phyloP scores from a whole-genome alignment of 2,329 filamentous ascomycete genomes.

The Neoscytalidium dimidiatum region DNA sequence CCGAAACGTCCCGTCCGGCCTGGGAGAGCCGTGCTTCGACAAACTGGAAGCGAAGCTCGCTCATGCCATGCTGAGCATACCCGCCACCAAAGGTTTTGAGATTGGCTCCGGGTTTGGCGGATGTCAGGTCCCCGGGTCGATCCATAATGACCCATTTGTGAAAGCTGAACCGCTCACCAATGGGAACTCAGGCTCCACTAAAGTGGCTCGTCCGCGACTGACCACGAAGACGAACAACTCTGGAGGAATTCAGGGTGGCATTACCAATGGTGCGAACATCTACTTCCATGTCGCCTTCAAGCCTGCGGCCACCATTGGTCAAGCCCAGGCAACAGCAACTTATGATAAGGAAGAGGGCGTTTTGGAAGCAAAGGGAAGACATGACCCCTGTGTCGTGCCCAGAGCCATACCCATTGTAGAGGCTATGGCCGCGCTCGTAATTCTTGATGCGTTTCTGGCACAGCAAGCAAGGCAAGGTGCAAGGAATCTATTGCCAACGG shows the following conservation, averaged over 20 bases:
- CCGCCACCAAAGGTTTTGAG: slow-evolving; percentile 93
- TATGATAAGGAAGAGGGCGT: slow-evolving; percentile 76
- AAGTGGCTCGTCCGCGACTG: slow-evolving; percentile 61
- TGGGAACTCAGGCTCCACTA: slow-evolving; percentile 43
- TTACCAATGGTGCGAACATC: slow-evolving; percentile 88
- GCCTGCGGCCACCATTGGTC: slow-evolving; percentile 88
- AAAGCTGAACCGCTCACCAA: slow-evolving; percentile 61
- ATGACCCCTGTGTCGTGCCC: slow-evolving; percentile 91
- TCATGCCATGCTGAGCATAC: slow-evolving; percentile 94
- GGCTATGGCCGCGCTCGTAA: slow-evolving; percentile 82
- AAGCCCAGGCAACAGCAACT: slow-evolving; percentile 79
- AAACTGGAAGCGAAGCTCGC: slow-evolving; percentile 90
- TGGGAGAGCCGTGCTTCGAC: slow-evolving; percentile 93
- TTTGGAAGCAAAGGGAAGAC: slow-evolving; percentile 86
- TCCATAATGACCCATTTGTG: slow-evolving; percentile 76
- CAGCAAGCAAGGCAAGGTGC: slow-evolving; percentile 64
- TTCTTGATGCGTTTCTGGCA: slow-evolving; percentile 84
- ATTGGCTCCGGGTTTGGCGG: slow-evolving; percentile 91
- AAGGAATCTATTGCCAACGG: slow-evolving; percentile 38
- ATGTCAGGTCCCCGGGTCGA: slow-evolving; percentile 79
- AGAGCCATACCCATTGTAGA: slow-evolving; percentile 87
- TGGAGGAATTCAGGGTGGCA: slow-evolving; percentile 92
- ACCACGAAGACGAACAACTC: slow-evolving; percentile 93
- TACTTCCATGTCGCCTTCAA: slow-evolving; percentile 97
- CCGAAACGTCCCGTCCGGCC: slow-evolving; percentile 77